A percentile compares a stretch with the other conserved stretches of the same genome.
Evolutionary conservation across 805 yeast genomes (phyloP).

Genomic region (Candida railenensis): DNA sequence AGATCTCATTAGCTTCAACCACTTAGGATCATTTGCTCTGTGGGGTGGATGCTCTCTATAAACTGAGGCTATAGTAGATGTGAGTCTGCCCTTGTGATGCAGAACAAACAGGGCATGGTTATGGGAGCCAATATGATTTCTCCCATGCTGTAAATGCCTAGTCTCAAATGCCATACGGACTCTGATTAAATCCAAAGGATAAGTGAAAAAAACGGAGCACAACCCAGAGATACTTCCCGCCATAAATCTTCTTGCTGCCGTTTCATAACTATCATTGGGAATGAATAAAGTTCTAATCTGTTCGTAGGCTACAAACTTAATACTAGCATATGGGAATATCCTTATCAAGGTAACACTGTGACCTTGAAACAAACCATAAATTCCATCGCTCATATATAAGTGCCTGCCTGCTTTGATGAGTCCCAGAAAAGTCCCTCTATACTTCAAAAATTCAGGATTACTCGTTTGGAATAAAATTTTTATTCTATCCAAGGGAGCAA

Average conservation of each 20-base stretch:
- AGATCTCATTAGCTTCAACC: slow-evolving; percentile 35
- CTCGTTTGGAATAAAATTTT: slow-evolving; percentile 94
- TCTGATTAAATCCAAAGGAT: slow-evolving; percentile 87
- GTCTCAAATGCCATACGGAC: slow-evolving; percentile 93
- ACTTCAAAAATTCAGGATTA: slow-evolving; percentile 81
- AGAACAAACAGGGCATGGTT: slow-evolving; percentile 24
- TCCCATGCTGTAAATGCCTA: slow-evolving; percentile 25
- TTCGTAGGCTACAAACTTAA: slow-evolving; percentile 94
- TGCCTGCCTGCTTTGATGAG: slow-evolving; percentile 67
- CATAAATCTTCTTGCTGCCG: slow-evolving; percentile 73
- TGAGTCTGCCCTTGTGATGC: slow-evolving; percentile 28
- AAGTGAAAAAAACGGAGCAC: slow-evolving; percentile 81
- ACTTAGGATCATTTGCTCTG: slow-evolving; percentile 29
- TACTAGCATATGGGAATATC: slow-evolving; percentile 95
- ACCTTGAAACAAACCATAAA: slow-evolving; percentile 85
- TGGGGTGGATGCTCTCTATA: slow-evolving; percentile 38
- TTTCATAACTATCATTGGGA: slow-evolving; percentile 72
- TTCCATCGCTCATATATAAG: slow-evolving; percentile 70
- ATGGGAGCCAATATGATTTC: slow-evolving; percentile 13
- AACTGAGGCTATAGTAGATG: slow-evolving; percentile 30
- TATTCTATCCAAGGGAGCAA: slow-evolving; percentile 94
- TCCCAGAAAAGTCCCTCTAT: slow-evolving; percentile 78
- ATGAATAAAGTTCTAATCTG: slow-evolving; percentile 80
- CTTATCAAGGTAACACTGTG: slow-evolving; percentile 90
- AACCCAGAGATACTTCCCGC: slow-evolving; percentile 93